Evolutionary conservation across 2,329 filamentous ascomycete genomes (phyloP).

Genomic region (Paecilomyces sp.): DNA sequence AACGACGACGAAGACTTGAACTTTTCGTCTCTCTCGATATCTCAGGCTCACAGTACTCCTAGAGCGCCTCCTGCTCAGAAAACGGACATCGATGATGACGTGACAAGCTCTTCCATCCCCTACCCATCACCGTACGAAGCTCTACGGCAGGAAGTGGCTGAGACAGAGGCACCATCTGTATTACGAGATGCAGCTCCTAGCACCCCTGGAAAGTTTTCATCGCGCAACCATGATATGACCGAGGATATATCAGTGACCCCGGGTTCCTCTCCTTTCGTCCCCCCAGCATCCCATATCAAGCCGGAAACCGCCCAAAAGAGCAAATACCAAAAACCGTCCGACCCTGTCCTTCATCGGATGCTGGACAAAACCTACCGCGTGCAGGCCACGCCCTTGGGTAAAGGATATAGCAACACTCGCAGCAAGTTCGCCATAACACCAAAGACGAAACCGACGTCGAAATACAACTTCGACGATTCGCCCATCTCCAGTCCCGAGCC

Average conservation of each 20-base stretch:
- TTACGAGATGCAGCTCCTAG: slow-evolving; percentile 29
- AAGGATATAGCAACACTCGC: slow-evolving; percentile 24
- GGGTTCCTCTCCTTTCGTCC: slow-evolving; percentile 49
- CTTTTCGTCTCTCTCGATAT: slow-evolving; percentile 35
- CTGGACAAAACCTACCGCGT: slow-evolving; percentile 93
- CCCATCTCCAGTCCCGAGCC: slow-evolving; percentile 70
- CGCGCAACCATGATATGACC: slow-evolving; percentile 10
- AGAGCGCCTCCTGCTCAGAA: slow-evolving; percentile 23
- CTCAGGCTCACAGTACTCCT: slow-evolving; percentile 42
- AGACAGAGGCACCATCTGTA: slow-evolving; percentile 27
- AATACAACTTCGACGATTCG: slow-evolving; percentile 35
- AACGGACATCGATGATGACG: slow-evolving; percentile 21
- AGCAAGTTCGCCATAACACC: slow-evolving; percentile 27
- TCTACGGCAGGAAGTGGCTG: slow-evolving; percentile 60
- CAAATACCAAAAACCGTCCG: slow-evolving; percentile 37
- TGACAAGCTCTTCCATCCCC: slow-evolving; percentile 38
- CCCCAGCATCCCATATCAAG: slow-evolving; percentile 41
- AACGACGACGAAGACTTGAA: slow-evolving; percentile 39
- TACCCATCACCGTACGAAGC: slow-evolving; percentile 72
- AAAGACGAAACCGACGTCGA: slow-evolving; percentile 16
- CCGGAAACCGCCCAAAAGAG: slow-evolving; percentile 31
- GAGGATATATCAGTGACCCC: slow-evolving; percentile 57
- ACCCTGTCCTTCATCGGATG: slow-evolving; percentile 82
- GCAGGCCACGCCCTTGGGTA: slow-evolving; percentile 78
- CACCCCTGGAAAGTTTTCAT: slow-evolving; percentile 26